A percentile compares a stretch with the other conserved stretches of the same genome.
These are phyloP conservation scores for Aspergillus calidoustus DNA, from an alignment of 2,329 filamentous ascomycete genomes.

Conservation along the genomic window DNA sequence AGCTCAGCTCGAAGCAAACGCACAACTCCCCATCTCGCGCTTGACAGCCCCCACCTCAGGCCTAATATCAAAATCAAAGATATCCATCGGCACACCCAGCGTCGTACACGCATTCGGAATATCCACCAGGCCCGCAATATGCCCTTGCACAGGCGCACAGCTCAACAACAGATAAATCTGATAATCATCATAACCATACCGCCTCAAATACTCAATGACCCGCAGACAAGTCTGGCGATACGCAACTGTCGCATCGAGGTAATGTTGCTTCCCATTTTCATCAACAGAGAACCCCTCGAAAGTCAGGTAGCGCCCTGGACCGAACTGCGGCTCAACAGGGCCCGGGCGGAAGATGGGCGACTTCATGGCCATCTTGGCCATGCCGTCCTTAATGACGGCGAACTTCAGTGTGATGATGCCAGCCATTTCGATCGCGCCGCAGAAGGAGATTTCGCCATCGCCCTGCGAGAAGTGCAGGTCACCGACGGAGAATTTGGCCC, in stretches of 20 bases:
- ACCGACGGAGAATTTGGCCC: conserved; percentile 88
- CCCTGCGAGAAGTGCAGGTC: conserved; percentile 88
- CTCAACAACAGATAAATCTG: conserved; percentile 86
- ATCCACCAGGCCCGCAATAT: conserved; percentile 87
- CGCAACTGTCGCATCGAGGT: conserved; percentile 82
- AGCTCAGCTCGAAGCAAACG: conserved; percentile 55
- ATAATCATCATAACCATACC: conserved; percentile 73
- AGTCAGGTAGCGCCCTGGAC: conserved; percentile 78
- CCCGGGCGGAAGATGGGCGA: conserved; percentile 85
- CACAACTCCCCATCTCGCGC: conserved; percentile 72
- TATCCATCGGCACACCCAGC: conserved; percentile 85
- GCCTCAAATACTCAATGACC: conserved; percentile 76
- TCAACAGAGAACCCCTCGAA: conserved; percentile 93
- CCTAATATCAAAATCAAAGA: conserved; percentile 91
- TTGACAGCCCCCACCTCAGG: conserved; percentile 66
- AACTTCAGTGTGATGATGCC: conserved; percentile 90
- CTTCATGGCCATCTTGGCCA: conserved; percentile 75
- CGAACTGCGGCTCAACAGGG: conserved; percentile 86
- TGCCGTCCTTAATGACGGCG: conserved; percentile 80
- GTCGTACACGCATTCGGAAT: conserved; percentile 92
- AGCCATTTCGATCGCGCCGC: conserved; percentile 91
- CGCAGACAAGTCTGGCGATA: conserved; percentile 81
- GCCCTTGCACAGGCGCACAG: conserved; percentile 84
- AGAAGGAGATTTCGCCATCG: conserved; percentile 89
- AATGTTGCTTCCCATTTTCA: conserved; percentile 85